Conservation (phyloP, 139 green algal species). For the Limnomonas spitsbergensis region DNA sequence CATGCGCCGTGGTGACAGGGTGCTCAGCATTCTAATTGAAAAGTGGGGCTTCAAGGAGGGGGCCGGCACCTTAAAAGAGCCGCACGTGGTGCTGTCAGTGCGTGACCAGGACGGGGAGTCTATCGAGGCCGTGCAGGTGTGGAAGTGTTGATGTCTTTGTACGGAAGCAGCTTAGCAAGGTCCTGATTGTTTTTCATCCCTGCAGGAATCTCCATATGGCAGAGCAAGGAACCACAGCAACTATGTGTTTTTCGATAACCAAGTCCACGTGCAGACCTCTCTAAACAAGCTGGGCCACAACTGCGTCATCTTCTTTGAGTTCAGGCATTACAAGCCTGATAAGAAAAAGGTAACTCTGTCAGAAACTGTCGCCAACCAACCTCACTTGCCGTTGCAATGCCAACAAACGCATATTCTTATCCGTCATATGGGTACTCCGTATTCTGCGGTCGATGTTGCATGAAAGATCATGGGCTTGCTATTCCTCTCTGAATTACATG, state of each 20-base stretch:
- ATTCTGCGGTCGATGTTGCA: too few species aligned
- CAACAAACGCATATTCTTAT: not conserved
- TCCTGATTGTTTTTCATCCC: not conserved
- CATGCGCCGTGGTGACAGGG: constrained; percentile 26
- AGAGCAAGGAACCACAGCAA: constrained; percentile 17
- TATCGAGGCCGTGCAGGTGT: constrained; percentile 1
- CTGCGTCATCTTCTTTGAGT: constrained; percentile 70
- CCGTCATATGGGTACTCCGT: constrained; percentile 1
- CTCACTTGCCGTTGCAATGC: too few species aligned
- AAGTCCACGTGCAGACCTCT: constrained; percentile 40
- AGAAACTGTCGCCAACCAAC: not conserved
- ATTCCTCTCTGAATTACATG: too few species aligned
- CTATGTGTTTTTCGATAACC: constrained; percentile 55
- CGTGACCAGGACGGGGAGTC: constrained; percentile 9
- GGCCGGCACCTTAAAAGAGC: constrained; percentile 40
- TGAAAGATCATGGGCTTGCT: too few species aligned
- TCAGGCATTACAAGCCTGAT: constrained; percentile 68
- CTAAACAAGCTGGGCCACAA: constrained; percentile 40
- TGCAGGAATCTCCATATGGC: constrained; percentile 43
- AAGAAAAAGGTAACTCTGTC: constrained; percentile 71
- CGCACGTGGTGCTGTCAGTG: constrained; percentile 53
- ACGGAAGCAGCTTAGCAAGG: too few species aligned
- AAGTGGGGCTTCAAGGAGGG: constrained; percentile 65
- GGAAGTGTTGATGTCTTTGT: not conserved
- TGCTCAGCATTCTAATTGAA: constrained; percentile 40